A percentile compares a stretch with the other conserved stretches of the same genome.
Evolutionary conservation across 1,284 basidiomycete genomes (phyloP).

Genomic region (Trametes versicolor): DNA sequence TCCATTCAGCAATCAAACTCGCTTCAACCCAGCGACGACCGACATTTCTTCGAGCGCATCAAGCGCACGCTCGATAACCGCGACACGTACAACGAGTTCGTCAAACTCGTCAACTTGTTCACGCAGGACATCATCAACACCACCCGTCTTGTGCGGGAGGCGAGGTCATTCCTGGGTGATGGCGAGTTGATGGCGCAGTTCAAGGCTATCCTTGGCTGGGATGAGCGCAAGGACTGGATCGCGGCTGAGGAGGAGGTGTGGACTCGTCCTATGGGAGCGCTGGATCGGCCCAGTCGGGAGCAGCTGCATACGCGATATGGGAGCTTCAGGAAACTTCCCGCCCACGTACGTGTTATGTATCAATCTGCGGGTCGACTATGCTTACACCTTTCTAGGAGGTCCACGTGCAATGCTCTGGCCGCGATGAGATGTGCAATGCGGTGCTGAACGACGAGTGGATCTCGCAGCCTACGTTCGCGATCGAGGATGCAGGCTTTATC

Average conservation of each 20-base stretch:
- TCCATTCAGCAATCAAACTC: slow-evolving; percentile 45
- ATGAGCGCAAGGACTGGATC: slow-evolving; percentile 71
- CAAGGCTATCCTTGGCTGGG: slow-evolving; percentile 93
- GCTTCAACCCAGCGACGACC: slow-evolving; percentile 70
- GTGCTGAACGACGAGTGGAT: slow-evolving; percentile 98
- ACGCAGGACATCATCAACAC: slow-evolving; percentile 95
- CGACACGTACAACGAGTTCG: slow-evolving; percentile 94
- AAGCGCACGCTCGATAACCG: slow-evolving; percentile 90
- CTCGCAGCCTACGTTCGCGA: slow-evolving; percentile 94
- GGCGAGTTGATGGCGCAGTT: slow-evolving; percentile 87
- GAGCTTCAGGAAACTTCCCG: slow-evolving; percentile 90
- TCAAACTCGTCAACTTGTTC: slow-evolving; percentile 95
- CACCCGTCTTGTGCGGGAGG: slow-evolving; percentile 79
- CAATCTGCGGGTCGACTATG: slow-evolving; percentile 3
- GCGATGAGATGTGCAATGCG: slow-evolving; percentile 96
- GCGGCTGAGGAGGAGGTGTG: slow-evolving; percentile 55
- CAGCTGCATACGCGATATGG: slow-evolving; percentile 75
- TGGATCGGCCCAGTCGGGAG: slow-evolving; percentile 63
- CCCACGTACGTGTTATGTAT: slow-evolving; percentile 61
- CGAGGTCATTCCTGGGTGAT: slow-evolving; percentile 71
- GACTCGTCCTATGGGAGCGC: slow-evolving; percentile 45
- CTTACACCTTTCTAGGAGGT: slow-evolving; percentile 69
- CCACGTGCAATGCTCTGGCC: slow-evolving; percentile 90
- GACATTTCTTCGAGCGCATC: slow-evolving; percentile 94
- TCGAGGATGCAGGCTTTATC: slow-evolving; percentile 92